phyloP scores from a whole-genome alignment of 257 asterid species.

The Solanum chaucha region DNA sequence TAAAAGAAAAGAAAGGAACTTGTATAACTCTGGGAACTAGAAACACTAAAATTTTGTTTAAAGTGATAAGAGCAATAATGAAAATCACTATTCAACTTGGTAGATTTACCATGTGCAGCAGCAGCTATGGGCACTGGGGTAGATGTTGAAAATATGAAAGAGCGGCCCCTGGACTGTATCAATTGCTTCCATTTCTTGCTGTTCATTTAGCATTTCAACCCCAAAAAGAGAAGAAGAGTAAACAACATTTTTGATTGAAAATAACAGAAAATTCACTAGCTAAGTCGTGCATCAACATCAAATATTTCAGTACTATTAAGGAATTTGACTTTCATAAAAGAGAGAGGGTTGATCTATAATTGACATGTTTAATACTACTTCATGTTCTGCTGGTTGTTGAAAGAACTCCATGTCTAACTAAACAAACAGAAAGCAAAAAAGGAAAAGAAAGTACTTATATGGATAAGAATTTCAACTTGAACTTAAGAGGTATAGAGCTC shows the following conservation, averaged over 20 bases:
- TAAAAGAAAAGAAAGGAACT: background rate
- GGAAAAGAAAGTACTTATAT: background rate
- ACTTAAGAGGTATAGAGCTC: background rate
- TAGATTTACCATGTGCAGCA: slow-evolving; percentile 71
- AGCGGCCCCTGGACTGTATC: slow-evolving; percentile 91
- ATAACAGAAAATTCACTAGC: background rate
- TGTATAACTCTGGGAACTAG: background rate
- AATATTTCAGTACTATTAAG: background rate
- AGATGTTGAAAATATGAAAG: slow-evolving; percentile 95
- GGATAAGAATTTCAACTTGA: background rate
- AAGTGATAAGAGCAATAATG: background rate
- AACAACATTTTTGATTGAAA: background rate
- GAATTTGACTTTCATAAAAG: background rate
- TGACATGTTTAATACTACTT: background rate
- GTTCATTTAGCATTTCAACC: slow-evolving; percentile 18
- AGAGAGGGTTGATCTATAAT: background rate
- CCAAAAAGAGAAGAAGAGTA: background rate
- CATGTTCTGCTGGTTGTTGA: background rate
- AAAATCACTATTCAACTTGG: background rate
- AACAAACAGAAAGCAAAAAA: background rate
- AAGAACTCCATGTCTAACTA: background rate
- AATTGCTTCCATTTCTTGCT: slow-evolving; percentile 95
- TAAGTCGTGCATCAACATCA: background rate
- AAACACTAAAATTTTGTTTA: background rate
- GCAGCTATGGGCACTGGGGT: slow-evolving; percentile 89